phyloP scores from a whole-genome alignment of 805 yeast genomes.

The Myxozyma neotropica region DNA sequence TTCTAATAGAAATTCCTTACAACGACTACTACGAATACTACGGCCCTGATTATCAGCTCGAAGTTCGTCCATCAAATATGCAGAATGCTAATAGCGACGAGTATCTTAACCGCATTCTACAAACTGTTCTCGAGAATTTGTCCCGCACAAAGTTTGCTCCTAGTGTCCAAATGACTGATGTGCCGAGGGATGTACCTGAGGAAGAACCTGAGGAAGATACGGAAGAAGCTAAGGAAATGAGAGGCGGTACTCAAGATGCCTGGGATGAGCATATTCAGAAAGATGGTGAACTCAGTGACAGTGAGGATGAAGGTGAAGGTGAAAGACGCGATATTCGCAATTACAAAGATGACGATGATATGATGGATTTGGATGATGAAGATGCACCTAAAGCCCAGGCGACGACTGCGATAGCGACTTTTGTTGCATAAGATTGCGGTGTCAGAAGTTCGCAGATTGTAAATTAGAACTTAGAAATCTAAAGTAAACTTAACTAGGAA shows the following conservation, averaged over 20 bases:
- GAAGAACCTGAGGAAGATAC: conserved; percentile 81
- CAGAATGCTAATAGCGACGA: conserved; percentile 94
- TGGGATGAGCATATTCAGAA: conserved; percentile 73
- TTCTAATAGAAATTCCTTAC: conserved; percentile 69
- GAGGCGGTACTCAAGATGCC: conserved; percentile 87
- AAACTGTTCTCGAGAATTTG: conserved; percentile 73
- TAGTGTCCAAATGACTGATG: conserved; percentile 89
- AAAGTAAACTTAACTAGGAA: no score
- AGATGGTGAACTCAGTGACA: conserved; percentile 57
- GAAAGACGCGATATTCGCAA: conserved; percentile 35
- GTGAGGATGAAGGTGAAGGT: conserved; percentile 39
- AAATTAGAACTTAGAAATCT: not conserved
- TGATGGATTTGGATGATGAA: conserved; percentile 20
- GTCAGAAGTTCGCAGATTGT: not conserved
- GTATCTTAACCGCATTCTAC: conserved; percentile 79
- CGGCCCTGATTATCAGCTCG: conserved; percentile 94
- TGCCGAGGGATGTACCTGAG: conserved; percentile 79
- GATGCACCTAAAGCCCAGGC: conserved; percentile 8
- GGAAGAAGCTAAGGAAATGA: conserved; percentile 75
- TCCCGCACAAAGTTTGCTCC: conserved; percentile 95
- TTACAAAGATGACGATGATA: conserved; percentile 29
- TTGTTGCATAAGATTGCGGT: not conserved
- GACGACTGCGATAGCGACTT: not conserved
- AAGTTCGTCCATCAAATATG: conserved; percentile 95
- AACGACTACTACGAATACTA: conserved; percentile 96